Evolutionary conservation across 768 basidiomycete species (phyloP).

Genomic region (Kwoniella botswanensis): DNA sequence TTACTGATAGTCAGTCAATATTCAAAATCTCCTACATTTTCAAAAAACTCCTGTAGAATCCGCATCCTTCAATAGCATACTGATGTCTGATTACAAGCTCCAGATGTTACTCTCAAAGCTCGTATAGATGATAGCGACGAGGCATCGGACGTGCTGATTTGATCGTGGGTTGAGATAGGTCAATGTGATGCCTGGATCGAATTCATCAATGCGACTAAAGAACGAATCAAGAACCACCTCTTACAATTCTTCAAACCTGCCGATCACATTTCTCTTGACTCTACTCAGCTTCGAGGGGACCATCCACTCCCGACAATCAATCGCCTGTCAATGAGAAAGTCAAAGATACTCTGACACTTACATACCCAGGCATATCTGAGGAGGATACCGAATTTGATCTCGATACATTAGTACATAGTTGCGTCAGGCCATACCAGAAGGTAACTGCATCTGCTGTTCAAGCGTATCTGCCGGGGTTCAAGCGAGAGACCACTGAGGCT

Average conservation of each 20-base stretch:
- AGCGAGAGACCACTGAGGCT: conserved; percentile 66
- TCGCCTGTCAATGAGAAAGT: neutral
- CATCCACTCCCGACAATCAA: neutral
- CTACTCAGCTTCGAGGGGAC: neutral
- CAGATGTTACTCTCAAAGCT: conserved; percentile 9
- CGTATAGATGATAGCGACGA: conserved; percentile 10
- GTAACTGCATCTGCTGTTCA: conserved; percentile 82
- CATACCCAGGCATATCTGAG: neutral
- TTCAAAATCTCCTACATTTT: neutral
- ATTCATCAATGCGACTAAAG: conserved; percentile 79
- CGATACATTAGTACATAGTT: conserved; percentile 66
- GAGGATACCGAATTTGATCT: neutral
- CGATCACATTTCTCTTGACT: neutral
- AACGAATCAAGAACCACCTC: conserved; percentile 57
- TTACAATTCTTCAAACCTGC: conserved; percentile 27
- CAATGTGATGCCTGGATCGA: conserved; percentile 87
- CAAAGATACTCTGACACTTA: too few relatives aligned
- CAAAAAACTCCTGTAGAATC: too few relatives aligned
- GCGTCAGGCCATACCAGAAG: conserved; percentile 69
- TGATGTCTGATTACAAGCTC: neutral
- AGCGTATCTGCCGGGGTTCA: conserved; percentile 76
- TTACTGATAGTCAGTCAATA: neutral
- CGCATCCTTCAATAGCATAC: too few relatives aligned
- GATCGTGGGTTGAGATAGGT: too few relatives aligned
- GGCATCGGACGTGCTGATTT: too few relatives aligned